A percentile compares a stretch with the other conserved stretches of the same genome.
Conservation (phyloP, 2,329 filamentous ascomycete species). For the Lecanicillium sp. region DNA sequence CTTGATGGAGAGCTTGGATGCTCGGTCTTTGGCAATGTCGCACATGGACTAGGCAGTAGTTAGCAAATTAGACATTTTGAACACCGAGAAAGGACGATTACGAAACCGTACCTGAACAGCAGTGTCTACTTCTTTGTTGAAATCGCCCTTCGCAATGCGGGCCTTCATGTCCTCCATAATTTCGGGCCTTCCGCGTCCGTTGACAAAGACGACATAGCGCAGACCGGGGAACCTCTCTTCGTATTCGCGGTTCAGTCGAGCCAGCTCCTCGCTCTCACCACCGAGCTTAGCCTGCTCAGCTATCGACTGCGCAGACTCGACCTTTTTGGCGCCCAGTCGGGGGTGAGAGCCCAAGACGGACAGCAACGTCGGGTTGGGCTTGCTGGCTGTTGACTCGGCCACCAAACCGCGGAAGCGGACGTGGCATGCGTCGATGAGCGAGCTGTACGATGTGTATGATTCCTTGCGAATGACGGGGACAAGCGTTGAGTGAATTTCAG, state of each 20-base stretch:
- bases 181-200: conserved; percentile 63
- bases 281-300: conserved; percentile 75
- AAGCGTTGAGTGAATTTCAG: conserved; percentile 64
- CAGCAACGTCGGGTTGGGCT: conserved; percentile 49
- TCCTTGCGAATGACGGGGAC: conserved; percentile 53
- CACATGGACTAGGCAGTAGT: conserved; percentile 67
- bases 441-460: conserved; percentile 58
- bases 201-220: conserved; percentile 87
- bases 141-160: conserved; percentile 62
- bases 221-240: conserved; percentile 75
- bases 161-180: conserved; percentile 77
- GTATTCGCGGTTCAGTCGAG: conserved; percentile 65
- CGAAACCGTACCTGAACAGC: conserved; percentile 58
- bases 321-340: conserved; percentile 70
- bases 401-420: conserved; percentile 54
- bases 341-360: conserved; percentile 76
- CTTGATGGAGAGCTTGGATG: conserved; percentile 46
- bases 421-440: conserved; percentile 61
- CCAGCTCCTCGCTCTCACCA: conserved; percentile 52
- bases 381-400: conserved; percentile 36
- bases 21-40: conserved; percentile 78
- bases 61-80: conserved; percentile 12
- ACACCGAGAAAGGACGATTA: conserved; percentile 6
- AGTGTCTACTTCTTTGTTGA: conserved; percentile 59
- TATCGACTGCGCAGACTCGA: conserved; percentile 74